phyloP scores from a whole-genome alignment of 441 rosid genomes.

The Euphorbia celastroides region DNA sequence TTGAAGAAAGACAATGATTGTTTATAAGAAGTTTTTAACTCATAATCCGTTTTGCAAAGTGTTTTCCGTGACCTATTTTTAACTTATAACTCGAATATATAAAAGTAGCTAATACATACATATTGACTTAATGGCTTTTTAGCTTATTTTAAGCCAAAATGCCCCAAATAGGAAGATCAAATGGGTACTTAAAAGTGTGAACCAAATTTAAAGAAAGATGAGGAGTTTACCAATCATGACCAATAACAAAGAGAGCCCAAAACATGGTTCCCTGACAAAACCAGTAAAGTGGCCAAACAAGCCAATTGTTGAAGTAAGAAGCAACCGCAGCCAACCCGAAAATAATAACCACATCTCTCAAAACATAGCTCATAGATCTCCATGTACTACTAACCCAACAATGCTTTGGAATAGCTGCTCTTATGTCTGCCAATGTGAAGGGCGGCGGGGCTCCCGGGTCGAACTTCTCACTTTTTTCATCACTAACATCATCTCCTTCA shows the following conservation, averaged over 20 bases:
- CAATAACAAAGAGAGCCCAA: conserved; percentile 97
- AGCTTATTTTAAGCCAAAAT: no score
- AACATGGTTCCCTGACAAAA: conserved; percentile 93
- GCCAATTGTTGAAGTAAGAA: conserved; percentile 59
- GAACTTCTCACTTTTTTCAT: conserved; percentile 24
- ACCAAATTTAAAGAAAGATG: background rate
- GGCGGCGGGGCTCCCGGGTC: conserved; percentile 80
- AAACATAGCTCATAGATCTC: conserved; percentile 91
- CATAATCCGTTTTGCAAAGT: no score
- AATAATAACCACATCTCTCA: conserved; percentile 71
- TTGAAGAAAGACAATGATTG: no score
- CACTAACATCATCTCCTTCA: conserved; percentile 6
- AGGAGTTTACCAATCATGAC: conserved; percentile 75
- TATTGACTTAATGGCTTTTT: no score
- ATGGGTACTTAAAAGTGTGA: background rate
- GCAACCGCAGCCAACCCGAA: conserved; percentile 82
- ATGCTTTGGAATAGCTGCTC: conserved; percentile 96
- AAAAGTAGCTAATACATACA: no score
- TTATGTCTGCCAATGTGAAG: conserved; percentile 67
- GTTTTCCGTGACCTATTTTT: no score
- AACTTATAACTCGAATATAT: no score
- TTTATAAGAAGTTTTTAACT: no score
- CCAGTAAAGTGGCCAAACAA: conserved; percentile 96
- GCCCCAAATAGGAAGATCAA: no score
- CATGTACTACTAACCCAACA: conserved; percentile 94